A percentile compares a stretch with the other conserved stretches of the same genome.
Conservation (phyloP, 202 grass and related monocot genomes). For the Schoenoplectus tabernaemontani region DNA sequence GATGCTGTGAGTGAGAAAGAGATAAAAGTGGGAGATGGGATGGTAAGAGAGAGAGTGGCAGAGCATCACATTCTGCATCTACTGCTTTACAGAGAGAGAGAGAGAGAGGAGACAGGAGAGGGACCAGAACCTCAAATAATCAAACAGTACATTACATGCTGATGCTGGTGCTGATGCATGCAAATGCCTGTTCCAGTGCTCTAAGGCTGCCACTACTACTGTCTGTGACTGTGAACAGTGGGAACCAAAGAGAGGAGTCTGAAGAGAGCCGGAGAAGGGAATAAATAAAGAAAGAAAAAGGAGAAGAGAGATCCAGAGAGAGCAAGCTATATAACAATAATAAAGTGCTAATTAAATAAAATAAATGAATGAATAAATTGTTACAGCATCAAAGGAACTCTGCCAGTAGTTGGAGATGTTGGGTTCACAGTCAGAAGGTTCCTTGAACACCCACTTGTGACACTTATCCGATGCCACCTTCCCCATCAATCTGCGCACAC, state of each 20-base stretch:
- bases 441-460: constrained; percentile 99
- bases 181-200: neutral
- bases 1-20: constrained; percentile 17
- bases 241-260: neutral
- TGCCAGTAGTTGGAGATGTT: constrained; percentile 99
- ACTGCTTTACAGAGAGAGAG: constrained; percentile 11
- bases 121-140: neutral
- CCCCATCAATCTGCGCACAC: constrained; percentile 79
- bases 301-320: neutral
- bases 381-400: constrained; percentile 99
- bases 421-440: constrained; percentile 99
- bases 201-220: constrained; percentile 18
- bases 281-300: neutral
- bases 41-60: constrained; percentile 2
- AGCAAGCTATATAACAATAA: neutral
- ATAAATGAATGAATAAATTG: constrained; percentile 16
- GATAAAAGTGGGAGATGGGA: constrained; percentile 4
- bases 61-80: constrained; percentile 23
- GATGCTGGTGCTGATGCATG: constrained; percentile 11
- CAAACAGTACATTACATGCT: constrained; percentile 5
- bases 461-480: constrained; percentile 99
- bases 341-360: neutral
- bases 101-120: neutral
- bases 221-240: neutral
- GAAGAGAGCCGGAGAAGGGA: constrained; percentile 6